Evolutionary conservation across 2,329 filamentous ascomycete species (phyloP).

Genomic region (Sporothrix euskadiensis): DNA sequence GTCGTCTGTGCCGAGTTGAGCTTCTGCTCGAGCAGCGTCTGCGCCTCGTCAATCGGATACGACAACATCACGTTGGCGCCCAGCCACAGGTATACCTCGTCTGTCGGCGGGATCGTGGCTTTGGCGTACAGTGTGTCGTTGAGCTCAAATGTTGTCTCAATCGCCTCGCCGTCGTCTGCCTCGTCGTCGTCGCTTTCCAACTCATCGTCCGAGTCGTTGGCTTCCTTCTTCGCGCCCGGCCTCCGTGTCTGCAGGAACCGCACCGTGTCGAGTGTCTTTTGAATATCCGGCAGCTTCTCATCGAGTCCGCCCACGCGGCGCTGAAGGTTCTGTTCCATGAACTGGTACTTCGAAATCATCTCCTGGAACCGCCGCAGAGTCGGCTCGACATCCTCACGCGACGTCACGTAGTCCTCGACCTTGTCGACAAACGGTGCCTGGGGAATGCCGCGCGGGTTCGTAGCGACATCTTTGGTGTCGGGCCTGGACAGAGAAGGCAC

Average conservation of each 20-base stretch:
- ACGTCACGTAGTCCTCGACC: slow-evolving; percentile 82
- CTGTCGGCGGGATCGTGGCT: slow-evolving; percentile 75
- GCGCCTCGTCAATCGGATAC: slow-evolving; percentile 87
- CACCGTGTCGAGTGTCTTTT: slow-evolving; percentile 92
- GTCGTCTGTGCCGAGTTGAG: slow-evolving; percentile 76
- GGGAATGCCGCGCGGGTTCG: slow-evolving; percentile 81
- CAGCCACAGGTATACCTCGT: slow-evolving; percentile 97
- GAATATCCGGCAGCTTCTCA: slow-evolving; percentile 96
- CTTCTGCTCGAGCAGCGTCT: slow-evolving; percentile 74
- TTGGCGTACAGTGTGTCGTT: slow-evolving; percentile 95
- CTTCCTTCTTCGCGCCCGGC: neutral
- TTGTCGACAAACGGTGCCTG: slow-evolving; percentile 83
- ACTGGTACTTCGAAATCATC: slow-evolving; percentile 99
- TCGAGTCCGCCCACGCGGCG: slow-evolving; percentile 76
- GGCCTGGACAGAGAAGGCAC: neutral
- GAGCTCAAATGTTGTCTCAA: slow-evolving; percentile 92
- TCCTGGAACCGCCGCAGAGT: slow-evolving; percentile 84
- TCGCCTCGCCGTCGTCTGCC: slow-evolving; percentile 60
- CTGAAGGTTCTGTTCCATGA: slow-evolving; percentile 96
- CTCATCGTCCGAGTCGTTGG: slow-evolving; percentile 11
- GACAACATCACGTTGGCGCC: slow-evolving; percentile 98
- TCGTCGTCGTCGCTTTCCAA: slow-evolving; percentile 12
- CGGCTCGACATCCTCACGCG: slow-evolving; percentile 74
- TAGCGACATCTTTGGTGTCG: slow-evolving; percentile 49
- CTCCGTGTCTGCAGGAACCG: slow-evolving; percentile 65